phyloP scores from a whole-genome alignment of 208 protist genomes.

The Acanthamoeba royreba region DNA sequence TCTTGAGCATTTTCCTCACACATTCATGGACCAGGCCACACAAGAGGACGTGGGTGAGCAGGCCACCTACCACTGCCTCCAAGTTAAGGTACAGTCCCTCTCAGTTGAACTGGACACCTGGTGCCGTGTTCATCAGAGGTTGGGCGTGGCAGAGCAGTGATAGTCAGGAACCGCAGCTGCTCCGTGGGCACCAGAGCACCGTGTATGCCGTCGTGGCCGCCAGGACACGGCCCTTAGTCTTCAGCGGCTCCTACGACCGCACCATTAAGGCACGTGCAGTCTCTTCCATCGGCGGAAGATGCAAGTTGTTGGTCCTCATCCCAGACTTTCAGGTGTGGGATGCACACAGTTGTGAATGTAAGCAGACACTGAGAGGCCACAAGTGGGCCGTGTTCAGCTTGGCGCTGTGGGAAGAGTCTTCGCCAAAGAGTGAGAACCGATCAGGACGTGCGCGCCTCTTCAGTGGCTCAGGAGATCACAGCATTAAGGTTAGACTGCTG shows the following conservation, averaged over 20 bases:
- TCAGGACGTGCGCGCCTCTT: not conserved
- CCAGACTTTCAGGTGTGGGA: slow-evolving; percentile 32
- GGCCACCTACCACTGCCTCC: not conserved
- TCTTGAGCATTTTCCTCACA: too few relatives aligned
- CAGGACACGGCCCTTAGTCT: not conserved
- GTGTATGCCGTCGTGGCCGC: not conserved
- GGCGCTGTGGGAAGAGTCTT: not conserved
- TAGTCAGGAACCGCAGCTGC: not conserved
- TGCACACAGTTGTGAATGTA: not conserved
- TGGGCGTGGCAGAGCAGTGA: not conserved
- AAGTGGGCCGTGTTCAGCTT: not conserved
- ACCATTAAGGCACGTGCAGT: not conserved
- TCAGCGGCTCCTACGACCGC: slow-evolving; percentile 15
- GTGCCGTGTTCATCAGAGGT: not conserved
- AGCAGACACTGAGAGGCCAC: not conserved
- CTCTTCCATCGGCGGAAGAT: too few relatives aligned
- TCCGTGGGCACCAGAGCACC: not conserved
- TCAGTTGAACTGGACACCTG: too few relatives aligned
- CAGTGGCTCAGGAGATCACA: slow-evolving; percentile 1
- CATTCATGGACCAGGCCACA: too few relatives aligned
- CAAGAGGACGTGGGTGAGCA: not conserved
- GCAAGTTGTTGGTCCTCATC: too few relatives aligned
- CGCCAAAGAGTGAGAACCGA: not conserved
- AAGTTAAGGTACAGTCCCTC: not conserved
- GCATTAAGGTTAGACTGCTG: too few relatives aligned